These are phyloP conservation scores for Crithidia sp. DNA, from an alignment of 208 protist species.

Conservation along the genomic window DNA sequence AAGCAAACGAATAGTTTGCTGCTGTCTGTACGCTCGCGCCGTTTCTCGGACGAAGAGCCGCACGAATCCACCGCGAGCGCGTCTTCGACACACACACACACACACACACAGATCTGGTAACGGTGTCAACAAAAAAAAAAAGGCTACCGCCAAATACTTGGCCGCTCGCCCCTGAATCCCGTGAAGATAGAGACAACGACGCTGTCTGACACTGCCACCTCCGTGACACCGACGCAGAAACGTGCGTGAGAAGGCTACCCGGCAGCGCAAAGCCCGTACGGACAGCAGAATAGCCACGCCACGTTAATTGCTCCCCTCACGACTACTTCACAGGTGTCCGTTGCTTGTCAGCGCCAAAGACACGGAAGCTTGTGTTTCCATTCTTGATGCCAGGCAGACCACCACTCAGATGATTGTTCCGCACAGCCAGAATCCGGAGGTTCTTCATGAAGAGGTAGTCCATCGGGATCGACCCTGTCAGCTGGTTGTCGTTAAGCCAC, in stretches of 20 bases:
- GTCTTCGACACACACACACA: no score
- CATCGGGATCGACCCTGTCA: neutral
- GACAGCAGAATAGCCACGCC: neutral
- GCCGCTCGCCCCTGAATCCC: no score
- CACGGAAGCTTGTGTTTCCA: neutral
- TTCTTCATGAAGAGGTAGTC: neutral
- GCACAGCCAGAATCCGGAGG: conserved; percentile 1
- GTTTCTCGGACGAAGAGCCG: neutral
- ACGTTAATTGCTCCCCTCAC: neutral
- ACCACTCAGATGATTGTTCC: conserved; percentile 9
- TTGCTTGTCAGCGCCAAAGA: neutral
- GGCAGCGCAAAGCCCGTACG: neutral
- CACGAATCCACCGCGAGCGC: no score
- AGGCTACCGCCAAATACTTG: neutral
- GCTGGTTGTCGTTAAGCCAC: conserved; percentile 7
- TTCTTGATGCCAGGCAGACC: neutral
- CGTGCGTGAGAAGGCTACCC: neutral
- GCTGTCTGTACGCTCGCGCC: neutral
- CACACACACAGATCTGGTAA: no score
- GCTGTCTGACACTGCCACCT: no score
- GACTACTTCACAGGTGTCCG: neutral
- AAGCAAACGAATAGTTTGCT: neutral
- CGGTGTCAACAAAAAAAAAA: neutral
- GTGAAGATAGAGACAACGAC: no score
- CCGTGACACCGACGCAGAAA: neutral